Conservation (phyloP, 768 basidiomycete species). For the Multifurca ochricompacta region DNA sequence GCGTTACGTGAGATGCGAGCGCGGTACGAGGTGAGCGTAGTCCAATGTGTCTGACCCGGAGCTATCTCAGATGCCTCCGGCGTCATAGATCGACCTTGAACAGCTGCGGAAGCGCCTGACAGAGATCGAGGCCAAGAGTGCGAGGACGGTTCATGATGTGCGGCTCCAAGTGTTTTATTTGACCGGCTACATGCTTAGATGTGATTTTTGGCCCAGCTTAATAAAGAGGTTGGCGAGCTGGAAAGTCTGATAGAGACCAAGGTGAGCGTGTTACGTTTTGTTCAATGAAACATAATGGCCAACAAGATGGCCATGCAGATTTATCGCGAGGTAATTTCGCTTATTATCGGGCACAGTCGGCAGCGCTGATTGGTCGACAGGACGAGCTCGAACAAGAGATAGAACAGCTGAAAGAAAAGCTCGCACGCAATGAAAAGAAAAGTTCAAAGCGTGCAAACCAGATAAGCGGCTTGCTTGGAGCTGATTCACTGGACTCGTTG, state of each 20-base stretch:
- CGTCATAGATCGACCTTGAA: constrained; percentile 53
- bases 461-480: constrained; percentile 18
- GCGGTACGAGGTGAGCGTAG: constrained; percentile 43
- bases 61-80: neutral
- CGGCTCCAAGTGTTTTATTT: constrained; percentile 23
- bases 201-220: constrained; percentile 43
- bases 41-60: neutral
- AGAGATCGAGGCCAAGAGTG: constrained; percentile 70
- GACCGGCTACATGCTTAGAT: neutral
- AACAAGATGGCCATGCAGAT: constrained; percentile 41
- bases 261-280: constrained; percentile 35
- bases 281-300: neutral
- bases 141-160: constrained; percentile 61
- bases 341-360: neutral
- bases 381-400: constrained; percentile 86
- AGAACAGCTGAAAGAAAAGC: constrained; percentile 65
- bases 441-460: constrained; percentile 39
- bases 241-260: constrained; percentile 93
- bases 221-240: constrained; percentile 87
- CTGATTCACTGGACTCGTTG: constrained; percentile 18
- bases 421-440: constrained; percentile 53
- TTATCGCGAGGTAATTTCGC: constrained; percentile 62
- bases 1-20: constrained; percentile 40
- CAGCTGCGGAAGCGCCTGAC: constrained; percentile 60
- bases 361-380: constrained; percentile 28